Evolutionary conservation across 345 rosid genomes (phyloP).

Genomic region (Bruguiera gymnorhiza): DNA sequence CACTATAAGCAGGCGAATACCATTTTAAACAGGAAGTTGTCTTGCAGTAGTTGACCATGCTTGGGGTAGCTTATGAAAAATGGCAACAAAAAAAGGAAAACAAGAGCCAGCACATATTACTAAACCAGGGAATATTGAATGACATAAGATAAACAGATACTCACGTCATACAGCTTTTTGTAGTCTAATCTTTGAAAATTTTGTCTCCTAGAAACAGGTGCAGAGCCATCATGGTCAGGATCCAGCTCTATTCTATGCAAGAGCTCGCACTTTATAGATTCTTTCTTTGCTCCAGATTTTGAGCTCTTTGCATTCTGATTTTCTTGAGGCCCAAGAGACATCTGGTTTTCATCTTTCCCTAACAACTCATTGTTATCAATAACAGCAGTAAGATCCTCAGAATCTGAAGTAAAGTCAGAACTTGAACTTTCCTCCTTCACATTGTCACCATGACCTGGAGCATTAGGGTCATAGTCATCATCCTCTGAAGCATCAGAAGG

Average conservation of each 20-base stretch:
- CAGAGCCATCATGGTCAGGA: slow-evolving; percentile 35
- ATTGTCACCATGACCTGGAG: slow-evolving; percentile 40
- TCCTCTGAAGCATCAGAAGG: slow-evolving; percentile 94
- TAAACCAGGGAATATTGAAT: neutral
- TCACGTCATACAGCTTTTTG: slow-evolving; percentile 81
- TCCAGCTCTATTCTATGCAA: slow-evolving; percentile 38
- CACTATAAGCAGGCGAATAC: neutral
- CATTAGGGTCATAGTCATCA: slow-evolving; percentile 71
- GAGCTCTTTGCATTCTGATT: slow-evolving; percentile 25
- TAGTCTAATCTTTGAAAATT: slow-evolving; percentile 73
- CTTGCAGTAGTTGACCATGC: neutral
- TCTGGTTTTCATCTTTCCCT: slow-evolving; percentile 29
- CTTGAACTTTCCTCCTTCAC: slow-evolving; percentile 52
- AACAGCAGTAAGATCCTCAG: slow-evolving; percentile 57
- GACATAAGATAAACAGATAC: slow-evolving; percentile 24
- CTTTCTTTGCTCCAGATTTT: slow-evolving; percentile 21
- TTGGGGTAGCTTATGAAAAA: neutral
- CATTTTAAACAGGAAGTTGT: neutral
- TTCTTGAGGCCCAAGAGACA: slow-evolving; percentile 7
- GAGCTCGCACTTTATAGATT: slow-evolving; percentile 24
- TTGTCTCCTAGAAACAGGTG: slow-evolving; percentile 48
- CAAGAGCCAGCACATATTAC: neutral
- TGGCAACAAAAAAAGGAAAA: neutral
- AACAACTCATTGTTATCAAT: slow-evolving; percentile 27
- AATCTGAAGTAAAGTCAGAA: slow-evolving; percentile 75